phyloP scores from a whole-genome alignment of 2,329 filamentous ascomycete genomes.

The Zasmidium cellare region DNA sequence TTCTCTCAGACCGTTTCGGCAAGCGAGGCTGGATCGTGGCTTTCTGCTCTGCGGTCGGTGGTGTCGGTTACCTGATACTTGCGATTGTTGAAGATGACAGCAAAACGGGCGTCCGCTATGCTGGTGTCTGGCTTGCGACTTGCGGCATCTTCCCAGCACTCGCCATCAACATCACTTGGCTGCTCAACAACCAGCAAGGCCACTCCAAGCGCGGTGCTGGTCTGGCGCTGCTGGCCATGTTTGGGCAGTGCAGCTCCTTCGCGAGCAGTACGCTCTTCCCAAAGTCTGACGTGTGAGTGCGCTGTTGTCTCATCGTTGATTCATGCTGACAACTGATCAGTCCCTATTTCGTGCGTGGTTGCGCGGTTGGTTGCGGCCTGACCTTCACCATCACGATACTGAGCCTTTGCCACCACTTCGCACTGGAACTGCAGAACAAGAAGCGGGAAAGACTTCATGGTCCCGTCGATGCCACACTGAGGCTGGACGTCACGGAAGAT shows the following conservation, averaged over 20 bases:
- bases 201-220: slow-evolving; percentile 38
- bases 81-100: slow-evolving; percentile 28
- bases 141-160: slow-evolving; percentile 39
- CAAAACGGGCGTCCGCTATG: slow-evolving; percentile 33
- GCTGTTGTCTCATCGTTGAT: background rate
- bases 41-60: slow-evolving; percentile 31
- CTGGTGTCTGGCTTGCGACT: slow-evolving; percentile 36
- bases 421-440: too few species aligned
- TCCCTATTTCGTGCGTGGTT: slow-evolving; percentile 1
- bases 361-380: background rate
- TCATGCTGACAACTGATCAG: background rate
- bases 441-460: too few species aligned
- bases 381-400: too few species aligned
- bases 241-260: slow-evolving; percentile 25
- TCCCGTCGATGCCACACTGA: too few species aligned
- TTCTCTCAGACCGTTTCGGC: background rate
- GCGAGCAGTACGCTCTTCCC: background rate
- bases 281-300: background rate
- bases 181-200: slow-evolving; percentile 37
- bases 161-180: slow-evolving; percentile 36
- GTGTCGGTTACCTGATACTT: slow-evolving; percentile 38
- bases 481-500: too few species aligned
- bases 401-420: too few species aligned
- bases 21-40: slow-evolving; percentile 28
- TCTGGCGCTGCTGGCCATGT: slow-evolving; percentile 34